Percentiles rank a stretch among this genome's conserved stretches.
These are phyloP conservation scores for Sugiyamaella marilandica DNA, from an alignment of 805 yeast genomes.

Conservation along the genomic window DNA sequence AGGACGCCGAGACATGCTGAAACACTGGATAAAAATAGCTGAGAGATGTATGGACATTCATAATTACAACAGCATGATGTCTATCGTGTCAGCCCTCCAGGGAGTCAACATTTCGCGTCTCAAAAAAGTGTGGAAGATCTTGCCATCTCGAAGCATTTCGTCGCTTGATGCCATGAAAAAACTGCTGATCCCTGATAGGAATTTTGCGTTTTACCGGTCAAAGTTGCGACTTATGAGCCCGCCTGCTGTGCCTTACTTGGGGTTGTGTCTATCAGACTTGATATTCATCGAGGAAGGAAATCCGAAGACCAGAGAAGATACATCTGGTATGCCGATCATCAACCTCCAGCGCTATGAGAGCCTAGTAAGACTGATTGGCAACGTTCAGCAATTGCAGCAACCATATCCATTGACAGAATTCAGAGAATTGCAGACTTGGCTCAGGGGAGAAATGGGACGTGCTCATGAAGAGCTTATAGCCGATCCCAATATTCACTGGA, in stretches of 20 bases:
- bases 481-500: constrained; percentile 34
- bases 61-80: constrained; percentile 32
- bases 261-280: constrained; percentile 33
- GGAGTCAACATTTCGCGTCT: constrained; percentile 33
- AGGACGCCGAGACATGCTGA: constrained; percentile 31
- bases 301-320: constrained; percentile 19
- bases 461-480: constrained; percentile 26
- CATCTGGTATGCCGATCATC: constrained; percentile 22
- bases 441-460: constrained; percentile 31
- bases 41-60: constrained; percentile 29
- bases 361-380: constrained; percentile 29
- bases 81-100: constrained; percentile 33
- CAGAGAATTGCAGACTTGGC: constrained; percentile 31
- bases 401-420: constrained; percentile 18
- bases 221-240: constrained; percentile 23
- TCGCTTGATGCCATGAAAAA: constrained; percentile 25
- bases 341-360: constrained; percentile 35
- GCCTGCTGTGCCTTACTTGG: constrained; percentile 36
- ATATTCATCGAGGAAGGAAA: constrained; percentile 37
- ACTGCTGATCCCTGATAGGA: constrained; percentile 33
- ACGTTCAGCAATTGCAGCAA: constrained; percentile 32
- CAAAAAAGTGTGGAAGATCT: constrained; percentile 32
- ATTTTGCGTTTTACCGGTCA: constrained; percentile 31
- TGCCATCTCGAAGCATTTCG: constrained; percentile 26
- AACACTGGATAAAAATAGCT: constrained; percentile 36